phyloP scores from a whole-genome alignment of 2,329 filamentous ascomycete genomes.

The Fusarium odoratissimum region DNA sequence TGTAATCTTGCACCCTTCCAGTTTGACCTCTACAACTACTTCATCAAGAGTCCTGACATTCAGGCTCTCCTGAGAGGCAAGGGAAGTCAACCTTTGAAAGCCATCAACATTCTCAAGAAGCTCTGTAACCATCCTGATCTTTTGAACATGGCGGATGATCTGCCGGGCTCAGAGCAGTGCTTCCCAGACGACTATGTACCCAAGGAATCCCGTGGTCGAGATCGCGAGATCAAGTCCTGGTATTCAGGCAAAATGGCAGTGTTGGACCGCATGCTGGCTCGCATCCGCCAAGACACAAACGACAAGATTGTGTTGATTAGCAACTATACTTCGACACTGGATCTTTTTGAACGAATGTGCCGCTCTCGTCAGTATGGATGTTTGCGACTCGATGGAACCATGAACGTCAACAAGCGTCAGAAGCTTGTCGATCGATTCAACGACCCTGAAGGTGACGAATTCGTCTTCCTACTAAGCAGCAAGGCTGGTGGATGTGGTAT shows the following conservation, averaged over 20 bases:
- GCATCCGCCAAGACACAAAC: conserved; percentile 94
- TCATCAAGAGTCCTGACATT: conserved; percentile 95
- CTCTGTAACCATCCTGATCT: conserved; percentile 98
- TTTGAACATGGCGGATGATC: conserved; percentile 81
- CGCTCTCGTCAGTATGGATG: conserved; percentile 85
- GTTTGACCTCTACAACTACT: conserved; percentile 93
- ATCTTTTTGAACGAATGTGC: conserved; percentile 93
- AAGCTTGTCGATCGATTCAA: conserved; percentile 99
- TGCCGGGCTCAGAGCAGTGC: conserved; percentile 85
- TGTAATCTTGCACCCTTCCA: conserved; percentile 96
- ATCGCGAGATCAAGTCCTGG: conserved; percentile 93
- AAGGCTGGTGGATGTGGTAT: conserved; percentile 97
- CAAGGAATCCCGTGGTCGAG: conserved; percentile 86
- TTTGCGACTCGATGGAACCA: conserved; percentile 92
- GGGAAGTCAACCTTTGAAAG: conserved; percentile 94
- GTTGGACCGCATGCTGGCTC: conserved; percentile 95
- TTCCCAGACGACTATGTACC: conserved; percentile 90
- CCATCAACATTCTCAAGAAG: conserved; percentile 96
- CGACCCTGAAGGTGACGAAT: conserved; percentile 87
- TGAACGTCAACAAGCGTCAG: conserved; percentile 97
- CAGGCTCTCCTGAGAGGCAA: conserved; percentile 92
- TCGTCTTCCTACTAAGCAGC: conserved; percentile 94
- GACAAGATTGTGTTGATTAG: conserved; percentile 99
- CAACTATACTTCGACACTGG: conserved; percentile 96
- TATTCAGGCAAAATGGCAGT: conserved; percentile 99